Evolutionary conservation across 2,329 filamentous ascomycete species (phyloP).

Genomic region (Fusarium solani-melongenae): DNA sequence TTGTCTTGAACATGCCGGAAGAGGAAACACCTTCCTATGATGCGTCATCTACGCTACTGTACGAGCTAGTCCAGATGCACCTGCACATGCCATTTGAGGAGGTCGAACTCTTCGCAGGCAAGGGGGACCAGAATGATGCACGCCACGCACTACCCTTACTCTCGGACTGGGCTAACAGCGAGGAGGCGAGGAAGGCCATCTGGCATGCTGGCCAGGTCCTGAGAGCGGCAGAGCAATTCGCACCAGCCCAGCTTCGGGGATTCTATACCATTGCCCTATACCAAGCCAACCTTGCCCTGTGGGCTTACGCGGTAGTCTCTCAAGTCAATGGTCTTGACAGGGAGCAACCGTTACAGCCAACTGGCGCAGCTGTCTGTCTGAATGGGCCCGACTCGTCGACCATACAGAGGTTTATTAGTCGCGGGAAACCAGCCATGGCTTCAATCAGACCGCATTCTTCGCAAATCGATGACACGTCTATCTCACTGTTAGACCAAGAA

Average conservation of each 20-base stretch:
- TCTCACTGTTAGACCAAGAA: slow-evolving; percentile 21
- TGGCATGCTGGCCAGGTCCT: slow-evolving; percentile 27
- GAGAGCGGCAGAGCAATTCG: slow-evolving; percentile 15
- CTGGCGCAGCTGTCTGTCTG: slow-evolving; percentile 6
- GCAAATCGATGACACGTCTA: neutral
- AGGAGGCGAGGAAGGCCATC: slow-evolving; percentile 19
- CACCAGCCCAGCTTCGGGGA: slow-evolving; percentile 5
- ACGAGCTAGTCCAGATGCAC: slow-evolving; percentile 24
- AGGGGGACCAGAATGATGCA: slow-evolving; percentile 23
- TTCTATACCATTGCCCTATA: slow-evolving; percentile 27
- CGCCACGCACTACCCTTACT: slow-evolving; percentile 18
- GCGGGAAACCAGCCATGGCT: slow-evolving; percentile 10
- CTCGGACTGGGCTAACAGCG: slow-evolving; percentile 12
- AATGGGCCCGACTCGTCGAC: slow-evolving; percentile 19
- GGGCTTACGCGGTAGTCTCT: slow-evolving; percentile 26
- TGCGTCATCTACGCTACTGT: neutral
- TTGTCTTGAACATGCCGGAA: slow-evolving; percentile 17
- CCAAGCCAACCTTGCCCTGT: slow-evolving; percentile 19
- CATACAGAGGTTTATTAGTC: slow-evolving; percentile 19
- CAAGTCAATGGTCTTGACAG: neutral
- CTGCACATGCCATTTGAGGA: slow-evolving; percentile 24
- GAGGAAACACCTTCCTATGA: neutral
- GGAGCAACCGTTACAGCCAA: neutral
- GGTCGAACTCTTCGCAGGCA: slow-evolving; percentile 26
- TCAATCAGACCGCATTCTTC: slow-evolving; percentile 2